A percentile compares a stretch with the other conserved stretches of the same genome.
Conservation (phyloP, 345 rosid species). For the Populus euphratica region DNA sequence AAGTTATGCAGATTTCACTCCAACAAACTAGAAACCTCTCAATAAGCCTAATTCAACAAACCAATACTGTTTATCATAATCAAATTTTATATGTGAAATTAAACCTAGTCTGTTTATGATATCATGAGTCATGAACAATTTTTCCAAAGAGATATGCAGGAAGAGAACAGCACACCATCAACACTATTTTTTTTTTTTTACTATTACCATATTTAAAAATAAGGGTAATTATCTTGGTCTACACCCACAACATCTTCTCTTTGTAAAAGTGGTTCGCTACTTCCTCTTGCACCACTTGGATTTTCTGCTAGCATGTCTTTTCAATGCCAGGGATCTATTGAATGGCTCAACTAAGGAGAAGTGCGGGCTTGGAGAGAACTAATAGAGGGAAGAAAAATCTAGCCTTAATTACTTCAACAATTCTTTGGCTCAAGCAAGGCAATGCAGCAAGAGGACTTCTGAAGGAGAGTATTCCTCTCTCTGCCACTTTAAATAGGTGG, state of each 20-base stretch:
- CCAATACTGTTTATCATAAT: neutral
- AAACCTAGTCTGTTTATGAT: neutral
- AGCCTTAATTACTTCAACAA: neutral
- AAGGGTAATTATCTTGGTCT: neutral
- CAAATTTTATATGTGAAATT: neutral
- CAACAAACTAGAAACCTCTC: constrained; percentile 3
- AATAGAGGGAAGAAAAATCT: neutral
- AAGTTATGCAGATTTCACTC: neutral
- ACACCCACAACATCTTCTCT: neutral
- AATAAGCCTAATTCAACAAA: neutral
- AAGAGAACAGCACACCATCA: neutral
- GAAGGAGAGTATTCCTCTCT: neutral
- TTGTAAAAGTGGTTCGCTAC: neutral
- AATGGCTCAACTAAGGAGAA: neutral
- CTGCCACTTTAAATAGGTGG: neutral
- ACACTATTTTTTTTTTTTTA: neutral
- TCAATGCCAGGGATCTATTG: neutral
- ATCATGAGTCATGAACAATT: neutral
- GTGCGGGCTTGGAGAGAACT: neutral
- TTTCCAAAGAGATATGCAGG: neutral
- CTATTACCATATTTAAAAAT: neutral
- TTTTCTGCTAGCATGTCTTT: neutral
- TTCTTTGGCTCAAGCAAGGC: neutral
- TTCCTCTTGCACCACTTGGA: neutral
- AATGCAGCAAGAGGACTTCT: neutral